Conservation (phyloP, 2,329 filamentous ascomycete species). For the Xylaria polymorpha region DNA sequence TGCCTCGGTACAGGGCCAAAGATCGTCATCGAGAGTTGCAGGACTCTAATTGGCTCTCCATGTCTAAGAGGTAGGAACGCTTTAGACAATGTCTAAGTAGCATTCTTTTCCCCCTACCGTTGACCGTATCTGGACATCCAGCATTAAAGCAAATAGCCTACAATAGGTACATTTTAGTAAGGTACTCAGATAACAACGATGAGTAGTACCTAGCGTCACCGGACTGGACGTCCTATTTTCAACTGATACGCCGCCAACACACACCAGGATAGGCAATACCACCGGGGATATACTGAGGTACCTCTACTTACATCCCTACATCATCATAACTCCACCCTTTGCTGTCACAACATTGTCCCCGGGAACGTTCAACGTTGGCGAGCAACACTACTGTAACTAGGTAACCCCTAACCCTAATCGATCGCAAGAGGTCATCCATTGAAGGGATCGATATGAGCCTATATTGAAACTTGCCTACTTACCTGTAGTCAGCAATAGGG, state of each 20-base stretch:
- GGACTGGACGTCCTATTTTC: background rate
- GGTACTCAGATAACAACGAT: background rate
- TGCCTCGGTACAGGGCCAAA: conserved; percentile 2
- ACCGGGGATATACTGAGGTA: conserved; percentile 2
- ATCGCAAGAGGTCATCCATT: background rate
- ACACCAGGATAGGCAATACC: background rate
- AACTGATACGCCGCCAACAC: background rate
- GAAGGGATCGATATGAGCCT: background rate
- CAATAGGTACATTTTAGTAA: background rate
- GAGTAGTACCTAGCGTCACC: background rate
- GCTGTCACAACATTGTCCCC: background rate
- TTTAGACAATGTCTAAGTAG: background rate
- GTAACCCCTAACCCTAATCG: background rate
- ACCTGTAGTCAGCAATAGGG: background rate
- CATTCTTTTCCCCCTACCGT: background rate
- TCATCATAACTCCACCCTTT: conserved; percentile 3
- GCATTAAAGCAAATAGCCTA: background rate
- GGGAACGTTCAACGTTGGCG: background rate
- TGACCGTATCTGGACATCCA: background rate
- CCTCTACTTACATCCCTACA: background rate
- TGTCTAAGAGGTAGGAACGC: background rate
- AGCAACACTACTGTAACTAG: background rate
- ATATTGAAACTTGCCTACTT: background rate
- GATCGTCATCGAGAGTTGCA: conserved; percentile 5
- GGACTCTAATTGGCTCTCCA: conserved; percentile 20